Evolutionary conservation across 2,329 filamentous ascomycete genomes (phyloP).

Genomic region (Exserohilum rostratum): DNA sequence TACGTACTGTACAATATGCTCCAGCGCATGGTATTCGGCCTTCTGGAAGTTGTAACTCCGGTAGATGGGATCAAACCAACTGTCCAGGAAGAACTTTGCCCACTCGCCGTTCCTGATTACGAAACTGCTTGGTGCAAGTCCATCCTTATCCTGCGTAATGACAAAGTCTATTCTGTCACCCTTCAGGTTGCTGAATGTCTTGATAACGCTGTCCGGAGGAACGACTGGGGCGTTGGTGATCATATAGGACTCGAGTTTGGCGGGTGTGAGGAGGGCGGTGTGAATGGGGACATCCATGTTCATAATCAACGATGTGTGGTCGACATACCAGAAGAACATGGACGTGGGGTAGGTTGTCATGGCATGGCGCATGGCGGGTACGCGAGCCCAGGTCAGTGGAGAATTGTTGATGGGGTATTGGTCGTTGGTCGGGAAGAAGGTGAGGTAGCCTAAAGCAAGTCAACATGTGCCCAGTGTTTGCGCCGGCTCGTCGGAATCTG

Average conservation of each 20-base stretch:
- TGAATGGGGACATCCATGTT: conserved; percentile 74
- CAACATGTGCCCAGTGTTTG: neutral
- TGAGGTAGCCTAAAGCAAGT: conserved; percentile 72
- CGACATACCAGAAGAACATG: conserved; percentile 85
- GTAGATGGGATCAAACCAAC: conserved; percentile 96
- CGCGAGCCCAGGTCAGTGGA: conserved; percentile 71
- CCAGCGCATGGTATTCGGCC: conserved; percentile 88
- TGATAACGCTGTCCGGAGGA: conserved; percentile 95
- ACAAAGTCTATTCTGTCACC: conserved; percentile 80
- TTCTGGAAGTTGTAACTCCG: conserved; percentile 96
- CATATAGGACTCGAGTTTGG: conserved; percentile 77
- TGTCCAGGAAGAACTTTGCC: conserved; percentile 90
- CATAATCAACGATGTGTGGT: conserved; percentile 87
- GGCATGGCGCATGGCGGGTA: conserved; percentile 88
- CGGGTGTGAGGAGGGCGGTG: conserved; percentile 70
- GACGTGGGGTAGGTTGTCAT: conserved; percentile 78
- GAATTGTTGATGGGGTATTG: conserved; percentile 72
- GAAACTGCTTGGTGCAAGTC: conserved; percentile 77
- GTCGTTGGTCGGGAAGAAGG: conserved; percentile 77
- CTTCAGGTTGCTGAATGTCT: conserved; percentile 84
- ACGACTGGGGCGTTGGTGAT: conserved; percentile 85
- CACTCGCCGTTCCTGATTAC: conserved; percentile 84
- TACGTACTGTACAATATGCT: conserved; percentile 59
- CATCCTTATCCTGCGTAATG: conserved; percentile 82
- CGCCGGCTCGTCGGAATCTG: neutral